phyloP scores from a whole-genome alignment of 2,329 filamentous ascomycete species.

The Verruconis gallopava region DNA sequence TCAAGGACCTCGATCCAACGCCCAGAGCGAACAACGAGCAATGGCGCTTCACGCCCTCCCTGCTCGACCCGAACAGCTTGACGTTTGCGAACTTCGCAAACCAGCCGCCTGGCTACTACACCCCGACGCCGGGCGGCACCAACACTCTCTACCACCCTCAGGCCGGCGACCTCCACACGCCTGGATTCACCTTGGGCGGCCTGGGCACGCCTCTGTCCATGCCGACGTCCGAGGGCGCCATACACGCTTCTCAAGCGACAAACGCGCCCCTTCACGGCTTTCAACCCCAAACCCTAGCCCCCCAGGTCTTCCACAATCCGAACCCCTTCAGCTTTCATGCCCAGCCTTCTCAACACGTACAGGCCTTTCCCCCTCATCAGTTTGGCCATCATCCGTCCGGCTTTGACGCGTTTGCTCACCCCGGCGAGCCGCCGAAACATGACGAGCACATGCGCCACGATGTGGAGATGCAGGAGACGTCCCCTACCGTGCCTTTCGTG shows the following conservation, averaged over 20 bases:
- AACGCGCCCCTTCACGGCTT: constrained; percentile 57
- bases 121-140: constrained; percentile 69
- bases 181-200: constrained; percentile 52
- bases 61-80: constrained; percentile 76
- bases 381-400: constrained; percentile 71
- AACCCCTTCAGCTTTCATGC: constrained; percentile 54
- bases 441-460: constrained; percentile 39
- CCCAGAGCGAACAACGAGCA: constrained; percentile 67
- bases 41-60: constrained; percentile 79
- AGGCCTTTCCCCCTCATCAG: constrained; percentile 59
- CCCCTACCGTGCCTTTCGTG: constrained; percentile 43
- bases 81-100: constrained; percentile 68
- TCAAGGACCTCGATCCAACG: constrained; percentile 72
- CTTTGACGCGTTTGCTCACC: constrained; percentile 65
- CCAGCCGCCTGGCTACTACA: constrained; percentile 74
- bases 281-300: constrained; percentile 33
- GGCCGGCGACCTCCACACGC: constrained; percentile 78
- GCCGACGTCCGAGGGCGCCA: constrained; percentile 52
- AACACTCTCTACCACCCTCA: constrained; percentile 72
- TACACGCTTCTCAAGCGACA: constrained; percentile 45
- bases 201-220: constrained; percentile 74
- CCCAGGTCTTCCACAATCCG: constrained; percentile 44
- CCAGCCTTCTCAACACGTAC: constrained; percentile 30
- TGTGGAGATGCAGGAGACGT: constrained; percentile 47
- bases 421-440: constrained; percentile 53